Base-by-base conservation (phyloP, 331 rosid species). In the Cydonia oblonga region DNA sequence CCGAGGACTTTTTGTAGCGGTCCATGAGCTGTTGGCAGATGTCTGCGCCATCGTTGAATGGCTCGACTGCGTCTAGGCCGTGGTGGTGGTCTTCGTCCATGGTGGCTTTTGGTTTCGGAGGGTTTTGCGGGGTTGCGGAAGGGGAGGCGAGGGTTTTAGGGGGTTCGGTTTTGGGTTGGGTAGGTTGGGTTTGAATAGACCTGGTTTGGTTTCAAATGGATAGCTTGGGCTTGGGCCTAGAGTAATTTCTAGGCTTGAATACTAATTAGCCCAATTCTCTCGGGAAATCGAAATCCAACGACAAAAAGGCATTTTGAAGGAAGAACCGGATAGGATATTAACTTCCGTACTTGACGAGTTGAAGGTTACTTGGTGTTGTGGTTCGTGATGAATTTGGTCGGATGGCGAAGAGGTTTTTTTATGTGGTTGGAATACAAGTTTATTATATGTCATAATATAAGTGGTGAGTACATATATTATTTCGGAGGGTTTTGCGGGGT, bases 1-100 rank as follows among this genome's bases (percentile, higher is more conserved):
- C 97, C 18, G 86, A 46, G 59, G 96, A 90, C 82, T 88, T 91
- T 79, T 90, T 77, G 70, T 93, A 93, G 65, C 97, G 96, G 84
- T 78, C 92, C 88, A 93, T 86, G 84, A 93, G 96, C 84, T 91
- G 96, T 63, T 82, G 89, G 81, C 90, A 89, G 24, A 90, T 81
- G 84, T 91, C 96, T 12, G 85, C 75, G 78, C 79, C 88, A 51
- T 68, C 88, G 9, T 72, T 82, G 70, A 89, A 84, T 8, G 76
- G 7, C 26, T 80, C 88, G 56, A 60, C 75, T 10, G n/a, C 66
- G 22, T 70, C 82, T 9, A 35, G 68, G 42, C 67, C 68, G 51
- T 63, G 69, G 54, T 79, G 89, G 60, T 33, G 70, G 33, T 76
- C 76, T 61, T 69, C 76, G 20, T 72, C 60, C 82, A 80, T 83